phyloP scores from a whole-genome alignment of 495 filamentous ascomycete species.

The Aspergillus cavernicola region DNA sequence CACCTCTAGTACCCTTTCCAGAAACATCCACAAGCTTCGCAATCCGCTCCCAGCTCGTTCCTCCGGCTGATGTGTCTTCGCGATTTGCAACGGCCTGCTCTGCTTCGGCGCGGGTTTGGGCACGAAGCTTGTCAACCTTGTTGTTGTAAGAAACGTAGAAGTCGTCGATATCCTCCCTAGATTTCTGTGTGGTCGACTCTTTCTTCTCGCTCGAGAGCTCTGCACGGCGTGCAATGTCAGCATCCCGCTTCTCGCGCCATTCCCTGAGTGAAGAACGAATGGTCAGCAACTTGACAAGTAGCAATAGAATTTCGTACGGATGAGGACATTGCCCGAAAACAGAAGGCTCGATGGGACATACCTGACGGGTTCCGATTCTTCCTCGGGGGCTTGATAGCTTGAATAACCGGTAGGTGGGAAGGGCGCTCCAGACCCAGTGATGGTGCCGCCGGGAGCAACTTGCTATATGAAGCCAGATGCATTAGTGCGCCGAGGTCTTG shows the following conservation, averaged over 20 bases:
- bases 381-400: conserved; percentile 53
- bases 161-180: conserved; percentile 87
- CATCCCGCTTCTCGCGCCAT: conserved; percentile 89
- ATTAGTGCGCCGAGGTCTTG: conserved; percentile 21
- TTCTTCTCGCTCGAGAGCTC: conserved; percentile 75
- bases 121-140: conserved; percentile 87
- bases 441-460: conserved; percentile 81
- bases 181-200: conserved; percentile 74
- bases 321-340: background rate
- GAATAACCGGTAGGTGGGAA: conserved; percentile 56
- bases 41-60: conserved; percentile 98
- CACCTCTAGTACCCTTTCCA: conserved; percentile 83
- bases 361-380: conserved; percentile 84
- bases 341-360: conserved; percentile 22
- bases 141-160: conserved; percentile 99
- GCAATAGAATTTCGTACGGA: background rate
- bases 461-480: conserved; percentile 45
- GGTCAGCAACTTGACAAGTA: background rate
- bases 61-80: conserved; percentile 88
- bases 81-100: conserved; percentile 85
- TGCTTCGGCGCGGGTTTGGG: conserved; percentile 83
- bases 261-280: conserved; percentile 39
- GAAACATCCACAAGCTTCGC: conserved; percentile 94
- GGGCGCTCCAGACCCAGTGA: conserved; percentile 79
- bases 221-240: conserved; percentile 68